Evolutionary conservation across 768 basidiomycete genomes (phyloP), one percentile per base, ranked within the genome.

Genomic region (Pulveroboletus sp.): DNA sequence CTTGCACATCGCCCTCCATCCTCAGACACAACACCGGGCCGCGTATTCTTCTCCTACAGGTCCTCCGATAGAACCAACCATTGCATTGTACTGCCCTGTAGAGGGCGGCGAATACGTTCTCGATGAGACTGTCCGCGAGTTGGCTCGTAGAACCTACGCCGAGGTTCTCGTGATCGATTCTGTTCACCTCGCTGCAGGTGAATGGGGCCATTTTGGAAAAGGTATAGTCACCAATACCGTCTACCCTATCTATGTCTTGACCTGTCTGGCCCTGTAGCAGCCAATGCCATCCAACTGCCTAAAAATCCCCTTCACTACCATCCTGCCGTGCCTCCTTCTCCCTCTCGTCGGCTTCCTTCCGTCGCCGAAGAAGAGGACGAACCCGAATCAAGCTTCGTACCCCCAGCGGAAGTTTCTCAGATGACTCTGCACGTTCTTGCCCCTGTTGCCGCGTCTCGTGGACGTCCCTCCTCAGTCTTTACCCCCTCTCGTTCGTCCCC

Each of bases 91-190:
- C 66, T 91, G 88, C 55, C 94, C 93, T 6, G 38, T 64, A 41
- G 85, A 88, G 65, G 93, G 93, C 31, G 91, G 89, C 6, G 85
- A 91, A 54, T 83, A 87, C 64, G 76, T 93, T 21, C 75, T 93
- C 18, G 86, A 88, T 61, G 80, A 82, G 17, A 88, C 91, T 4
- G 83, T 95, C 10, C 75, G 77, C 35, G 87, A 90, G 63, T 69
- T 94, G 55, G 91, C 89, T 6, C 76, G 78, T 42, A 76, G 78
- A 46, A 81, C 84, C 3, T 81, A 78, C 26, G 80, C 91, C 17
- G 94, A 96, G 55, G 83, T 96, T 10, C 75, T 94, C 8, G 80
- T 93, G 13, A 63, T 97, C 43, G 93, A 97, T 70, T 74, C 86
- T 4, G 82, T 85, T 8, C 88, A 93, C 51, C 73, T 95, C 17